Percentiles rank a stretch among this genome's conserved stretches.
These are phyloP conservation scores for Ophiostoma quercus DNA, from an alignment of 2,329 filamentous ascomycete genomes.

Conservation along the genomic window DNA sequence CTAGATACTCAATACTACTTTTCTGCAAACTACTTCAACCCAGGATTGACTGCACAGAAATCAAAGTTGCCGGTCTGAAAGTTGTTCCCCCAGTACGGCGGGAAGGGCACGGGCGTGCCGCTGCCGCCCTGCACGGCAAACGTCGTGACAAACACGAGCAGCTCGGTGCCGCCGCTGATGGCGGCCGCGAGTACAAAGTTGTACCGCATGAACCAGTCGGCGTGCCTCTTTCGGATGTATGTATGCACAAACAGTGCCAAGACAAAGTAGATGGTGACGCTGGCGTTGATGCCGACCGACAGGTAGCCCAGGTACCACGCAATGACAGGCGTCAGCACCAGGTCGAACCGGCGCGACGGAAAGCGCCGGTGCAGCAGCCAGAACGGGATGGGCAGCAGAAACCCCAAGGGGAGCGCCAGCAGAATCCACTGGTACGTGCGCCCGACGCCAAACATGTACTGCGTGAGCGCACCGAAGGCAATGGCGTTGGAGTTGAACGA, in stretches of 20 bases:
- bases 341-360: background rate
- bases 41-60: constrained; percentile 1
- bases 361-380: background rate
- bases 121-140: constrained; percentile 13
- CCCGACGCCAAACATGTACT: background rate
- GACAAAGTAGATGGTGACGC: background rate
- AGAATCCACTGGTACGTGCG: background rate
- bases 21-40: background rate
- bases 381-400: background rate
- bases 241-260: background rate
- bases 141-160: constrained; percentile 2
- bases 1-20: background rate
- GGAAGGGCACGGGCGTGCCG: background rate
- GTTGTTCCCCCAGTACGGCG: constrained; percentile 2
- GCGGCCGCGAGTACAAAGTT: background rate
- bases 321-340: background rate
- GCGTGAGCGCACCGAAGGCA: background rate
- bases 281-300: constrained; percentile 6
- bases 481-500: constrained; percentile 1
- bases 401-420: background rate
- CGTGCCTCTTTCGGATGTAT: background rate
- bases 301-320: constrained; percentile 4
- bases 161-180: background rate
- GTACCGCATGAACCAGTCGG: background rate
- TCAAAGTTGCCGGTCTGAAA: constrained; percentile 3